Conservation (phyloP, 2,329 filamentous ascomycete genomes). For the Parastagonospora avenae region DNA sequence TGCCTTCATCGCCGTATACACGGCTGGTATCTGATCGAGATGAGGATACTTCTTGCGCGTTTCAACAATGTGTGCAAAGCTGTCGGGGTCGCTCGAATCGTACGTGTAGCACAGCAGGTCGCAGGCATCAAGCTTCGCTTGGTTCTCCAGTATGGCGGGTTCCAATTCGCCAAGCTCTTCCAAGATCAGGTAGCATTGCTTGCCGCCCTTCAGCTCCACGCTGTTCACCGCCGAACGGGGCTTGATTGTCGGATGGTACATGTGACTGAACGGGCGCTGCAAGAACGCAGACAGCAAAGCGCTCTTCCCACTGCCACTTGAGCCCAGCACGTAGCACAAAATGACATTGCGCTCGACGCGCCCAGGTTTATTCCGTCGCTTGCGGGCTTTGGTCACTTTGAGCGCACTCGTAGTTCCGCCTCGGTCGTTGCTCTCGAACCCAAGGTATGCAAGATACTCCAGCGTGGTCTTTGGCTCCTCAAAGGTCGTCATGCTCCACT, state of each 20-base stretch:
- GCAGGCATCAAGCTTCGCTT: constrained; percentile 85
- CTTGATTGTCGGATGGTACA: constrained; percentile 93
- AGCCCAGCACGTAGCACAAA: constrained; percentile 88
- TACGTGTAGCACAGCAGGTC: constrained; percentile 95
- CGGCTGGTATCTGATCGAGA: constrained; percentile 84
- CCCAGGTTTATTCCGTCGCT: constrained; percentile 78
- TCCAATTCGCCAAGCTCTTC: constrained; percentile 97
- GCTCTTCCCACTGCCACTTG: constrained; percentile 86
- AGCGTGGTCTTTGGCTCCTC: constrained; percentile 93
- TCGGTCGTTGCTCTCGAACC: constrained; percentile 79
- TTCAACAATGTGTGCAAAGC: constrained; percentile 87
- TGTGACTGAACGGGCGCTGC: constrained; percentile 79
- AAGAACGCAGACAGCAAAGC: constrained; percentile 89
- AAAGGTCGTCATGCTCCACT: constrained; percentile 99
- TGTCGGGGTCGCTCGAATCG: constrained; percentile 95
- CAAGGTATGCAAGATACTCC: constrained; percentile 93
- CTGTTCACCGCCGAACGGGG: constrained; percentile 93
- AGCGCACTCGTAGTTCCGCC: constrained; percentile 82
- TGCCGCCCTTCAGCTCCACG: constrained; percentile 92
- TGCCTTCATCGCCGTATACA: constrained; percentile 93
- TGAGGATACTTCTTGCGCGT: constrained; percentile 79
- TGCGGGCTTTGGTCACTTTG: constrained; percentile 90
- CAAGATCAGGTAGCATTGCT: constrained; percentile 95
- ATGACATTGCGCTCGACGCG: constrained; percentile 94
- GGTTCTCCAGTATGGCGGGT: constrained; percentile 90